Conservation (phyloP, 306 rosid species). For the Inga oerstediana region DNA sequence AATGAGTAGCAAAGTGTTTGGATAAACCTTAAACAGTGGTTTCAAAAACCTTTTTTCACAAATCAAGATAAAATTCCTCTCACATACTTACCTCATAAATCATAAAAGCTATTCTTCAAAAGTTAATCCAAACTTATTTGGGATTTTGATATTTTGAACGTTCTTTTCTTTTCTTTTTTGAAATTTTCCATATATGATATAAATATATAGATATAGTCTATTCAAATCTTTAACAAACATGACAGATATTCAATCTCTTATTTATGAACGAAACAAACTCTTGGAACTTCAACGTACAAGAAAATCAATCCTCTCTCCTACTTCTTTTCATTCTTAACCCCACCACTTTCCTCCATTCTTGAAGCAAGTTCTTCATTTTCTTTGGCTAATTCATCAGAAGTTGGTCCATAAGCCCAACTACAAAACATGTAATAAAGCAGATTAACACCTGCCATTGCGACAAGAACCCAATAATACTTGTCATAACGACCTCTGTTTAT, state of each 20-base stretch:
- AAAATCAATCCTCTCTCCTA: not conserved
- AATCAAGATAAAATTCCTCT: no score
- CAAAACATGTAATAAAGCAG: constrained; percentile 49
- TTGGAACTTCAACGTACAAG: not conserved
- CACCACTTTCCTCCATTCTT: constrained; percentile 17
- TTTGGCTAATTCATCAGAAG: constrained; percentile 32
- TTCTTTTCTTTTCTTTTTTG: no score
- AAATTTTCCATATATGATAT: no score
- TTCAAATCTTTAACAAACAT: not conserved
- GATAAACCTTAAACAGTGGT: no score
- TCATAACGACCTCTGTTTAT: constrained; percentile 63
- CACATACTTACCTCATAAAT: no score
- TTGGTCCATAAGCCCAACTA: constrained; percentile 75
- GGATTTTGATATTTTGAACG: no score
- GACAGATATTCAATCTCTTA: not conserved
- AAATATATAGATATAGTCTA: no score
- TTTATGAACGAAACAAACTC: not conserved
- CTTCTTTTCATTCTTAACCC: constrained; percentile 7
- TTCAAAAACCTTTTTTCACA: no score
- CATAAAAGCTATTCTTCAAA: no score
- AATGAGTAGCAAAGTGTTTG: no score
- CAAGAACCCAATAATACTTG: constrained; percentile 58
- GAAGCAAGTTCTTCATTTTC: constrained; percentile 15
- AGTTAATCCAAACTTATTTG: no score
- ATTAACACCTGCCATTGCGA: constrained; percentile 49